phyloP scores from a whole-genome alignment of 192 early-diverging fungal species.

The Coemansia umbellata region DNA sequence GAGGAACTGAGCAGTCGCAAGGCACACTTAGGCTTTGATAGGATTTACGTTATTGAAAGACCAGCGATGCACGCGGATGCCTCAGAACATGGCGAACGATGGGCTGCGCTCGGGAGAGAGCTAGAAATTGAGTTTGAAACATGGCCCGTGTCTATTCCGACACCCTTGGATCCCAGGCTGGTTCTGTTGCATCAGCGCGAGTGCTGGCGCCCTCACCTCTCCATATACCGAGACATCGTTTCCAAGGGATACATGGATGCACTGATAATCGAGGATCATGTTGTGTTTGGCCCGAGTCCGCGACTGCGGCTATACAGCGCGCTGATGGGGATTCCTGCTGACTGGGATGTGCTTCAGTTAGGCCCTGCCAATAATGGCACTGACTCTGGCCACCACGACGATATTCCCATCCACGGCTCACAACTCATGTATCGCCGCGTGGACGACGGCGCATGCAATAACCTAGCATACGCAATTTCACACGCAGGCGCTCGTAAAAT shows the following conservation, averaged over 20 bases:
- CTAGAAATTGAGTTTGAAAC: conserved; percentile 30
- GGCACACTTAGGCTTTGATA: conserved; percentile 31
- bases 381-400: conserved; percentile 46
- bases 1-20: conserved; percentile 28
- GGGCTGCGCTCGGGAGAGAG: conserved; percentile 10
- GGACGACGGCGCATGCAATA: conserved; percentile 49
- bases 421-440: conserved; percentile 37
- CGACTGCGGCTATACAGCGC: conserved; percentile 39
- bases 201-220: conserved; percentile 48
- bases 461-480: conserved; percentile 47
- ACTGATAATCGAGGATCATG: conserved; percentile 47
- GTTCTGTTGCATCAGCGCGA: conserved; percentile 40
- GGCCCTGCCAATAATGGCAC: conserved; percentile 40
- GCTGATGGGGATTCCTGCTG: conserved; percentile 33
- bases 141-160: conserved; percentile 35
- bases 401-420: conserved; percentile 25
- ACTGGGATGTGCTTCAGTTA: conserved; percentile 49
- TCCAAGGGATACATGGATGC: conserved; percentile 37
- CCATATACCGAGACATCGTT: conserved; percentile 38
- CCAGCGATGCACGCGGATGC: conserved; percentile 17
- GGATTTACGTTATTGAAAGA: conserved; percentile 40
- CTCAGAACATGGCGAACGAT: conserved; percentile 12
- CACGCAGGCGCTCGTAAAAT: conserved; percentile 39
- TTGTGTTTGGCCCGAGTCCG: conserved; percentile 36
- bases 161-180: conserved; percentile 23